These are phyloP conservation scores for Trifolium subterraneum DNA, from an alignment of 306 rosid genomes.

Conservation along the genomic window DNA sequence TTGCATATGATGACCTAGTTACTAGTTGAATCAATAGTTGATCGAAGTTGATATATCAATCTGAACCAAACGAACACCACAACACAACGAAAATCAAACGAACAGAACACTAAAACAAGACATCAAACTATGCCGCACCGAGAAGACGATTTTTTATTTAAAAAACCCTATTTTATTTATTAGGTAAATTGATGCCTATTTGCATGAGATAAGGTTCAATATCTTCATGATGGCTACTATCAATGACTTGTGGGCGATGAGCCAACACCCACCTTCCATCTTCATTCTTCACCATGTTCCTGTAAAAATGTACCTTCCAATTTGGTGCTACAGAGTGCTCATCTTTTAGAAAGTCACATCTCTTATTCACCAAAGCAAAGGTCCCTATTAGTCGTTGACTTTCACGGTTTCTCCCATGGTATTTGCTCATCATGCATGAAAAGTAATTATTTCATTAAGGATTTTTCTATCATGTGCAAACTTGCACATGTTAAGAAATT, in stretches of 20 bases:
- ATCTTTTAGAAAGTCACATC: slow-evolving; percentile 73
- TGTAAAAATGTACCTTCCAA: slow-evolving; percentile 83
- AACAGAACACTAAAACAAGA: too few relatives aligned
- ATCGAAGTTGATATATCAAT: too few relatives aligned
- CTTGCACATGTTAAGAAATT: too few relatives aligned
- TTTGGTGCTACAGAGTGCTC: slow-evolving; percentile 76
- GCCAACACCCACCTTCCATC: slow-evolving; percentile 76
- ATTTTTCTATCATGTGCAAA: too few relatives aligned
- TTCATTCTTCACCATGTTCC: slow-evolving; percentile 60
- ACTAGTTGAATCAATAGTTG: too few relatives aligned
- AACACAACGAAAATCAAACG: too few relatives aligned
- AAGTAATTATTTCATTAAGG: background rate
- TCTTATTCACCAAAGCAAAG: slow-evolving; percentile 85
- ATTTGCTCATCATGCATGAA: slow-evolving; percentile 45
- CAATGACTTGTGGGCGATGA: slow-evolving; percentile 55
- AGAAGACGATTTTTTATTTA: too few relatives aligned
- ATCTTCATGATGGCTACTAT: slow-evolving; percentile 52
- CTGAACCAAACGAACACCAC: too few relatives aligned
- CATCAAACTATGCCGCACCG: too few relatives aligned
- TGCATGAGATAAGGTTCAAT: slow-evolving; percentile 21
- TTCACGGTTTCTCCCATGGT: slow-evolving; percentile 63
- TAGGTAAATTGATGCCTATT: slow-evolving; percentile 42
- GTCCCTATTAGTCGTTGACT: slow-evolving; percentile 64
- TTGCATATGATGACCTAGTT: too few relatives aligned
- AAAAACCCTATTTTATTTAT: too few relatives aligned